A percentile compares a stretch with the other conserved stretches of the same genome.
These are phyloP conservation scores for Alternaria ventricosa DNA, from an alignment of 2,329 filamentous ascomycete species.

Conservation along the genomic window DNA sequence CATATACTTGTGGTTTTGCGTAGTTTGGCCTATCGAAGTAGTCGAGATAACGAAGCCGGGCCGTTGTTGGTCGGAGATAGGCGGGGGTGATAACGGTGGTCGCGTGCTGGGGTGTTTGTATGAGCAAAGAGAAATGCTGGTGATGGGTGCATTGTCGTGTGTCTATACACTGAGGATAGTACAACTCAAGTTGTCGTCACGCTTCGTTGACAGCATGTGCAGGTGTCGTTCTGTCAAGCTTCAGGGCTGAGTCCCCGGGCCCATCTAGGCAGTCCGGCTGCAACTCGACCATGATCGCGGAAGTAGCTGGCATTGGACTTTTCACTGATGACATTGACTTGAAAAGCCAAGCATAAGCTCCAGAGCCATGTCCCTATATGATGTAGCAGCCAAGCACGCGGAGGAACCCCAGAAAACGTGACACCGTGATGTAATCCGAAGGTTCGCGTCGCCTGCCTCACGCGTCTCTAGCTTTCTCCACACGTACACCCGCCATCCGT, in stretches of 20 bases:
- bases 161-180: not conserved
- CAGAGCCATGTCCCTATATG: not conserved
- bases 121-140: not conserved
- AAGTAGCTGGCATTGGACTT: not conserved
- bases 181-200: not conserved
- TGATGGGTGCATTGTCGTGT: not conserved
- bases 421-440: conserved; percentile 25
- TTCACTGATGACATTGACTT: not conserved
- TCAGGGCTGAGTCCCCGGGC: not conserved
- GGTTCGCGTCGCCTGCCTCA: conserved; percentile 12
- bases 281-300: not conserved
- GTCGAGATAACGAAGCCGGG: conserved; percentile 7
- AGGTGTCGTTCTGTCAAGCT: not conserved
- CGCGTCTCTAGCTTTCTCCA: conserved; percentile 23
- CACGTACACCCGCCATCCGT: conserved; percentile 12
- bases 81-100: not conserved
- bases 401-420: conserved; percentile 18
- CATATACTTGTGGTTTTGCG: not conserved
- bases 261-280: not conserved
- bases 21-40: not conserved
- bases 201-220: not conserved
- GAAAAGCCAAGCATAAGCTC: not conserved
- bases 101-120: not conserved
- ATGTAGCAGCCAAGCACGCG: not conserved
- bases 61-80: not conserved